These are phyloP conservation scores for Thalia dealbata DNA, from an alignment of 176 grass and related monocot genomes.

Conservation along the genomic window DNA sequence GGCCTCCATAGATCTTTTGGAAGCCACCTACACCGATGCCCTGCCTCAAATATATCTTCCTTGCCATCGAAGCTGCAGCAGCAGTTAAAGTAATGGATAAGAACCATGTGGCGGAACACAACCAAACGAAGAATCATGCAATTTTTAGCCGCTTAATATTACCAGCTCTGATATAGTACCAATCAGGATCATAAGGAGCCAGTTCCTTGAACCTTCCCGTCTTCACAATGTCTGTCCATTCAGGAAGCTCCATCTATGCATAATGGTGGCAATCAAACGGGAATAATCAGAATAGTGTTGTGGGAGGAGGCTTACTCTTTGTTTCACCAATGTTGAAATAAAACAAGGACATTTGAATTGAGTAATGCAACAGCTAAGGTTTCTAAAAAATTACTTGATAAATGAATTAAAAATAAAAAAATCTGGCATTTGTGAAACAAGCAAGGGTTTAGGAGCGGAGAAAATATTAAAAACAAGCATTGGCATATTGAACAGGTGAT, in stretches of 20 bases:
- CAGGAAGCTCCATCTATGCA: slow-evolving; percentile 9
- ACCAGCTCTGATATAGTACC: slow-evolving; percentile 9
- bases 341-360: too few relatives aligned
- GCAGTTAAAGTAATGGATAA: neutral
- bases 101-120: neutral
- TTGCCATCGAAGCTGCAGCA: slow-evolving; percentile 4
- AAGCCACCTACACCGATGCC: slow-evolving; percentile 10
- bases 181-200: slow-evolving; percentile 11
- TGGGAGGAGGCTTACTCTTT: neutral
- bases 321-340: too few relatives aligned
- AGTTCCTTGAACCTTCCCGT: slow-evolving; percentile 13
- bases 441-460: too few relatives aligned
- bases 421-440: too few relatives aligned
- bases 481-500: too few relatives aligned
- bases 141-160: neutral
- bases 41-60: slow-evolving; percentile 11
- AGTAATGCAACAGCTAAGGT: too few relatives aligned
- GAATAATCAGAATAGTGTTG: neutral
- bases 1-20: slow-evolving; percentile 6
- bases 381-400: too few relatives aligned
- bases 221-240: slow-evolving; percentile 4
- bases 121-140: neutral
- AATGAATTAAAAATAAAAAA: too few relatives aligned
- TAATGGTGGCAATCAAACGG: neutral
- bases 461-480: too few relatives aligned